A percentile compares a stretch with the other conserved stretches of the same genome.
These are phyloP conservation scores for Colletotrichum endophyticum DNA, from an alignment of 2,329 filamentous ascomycete species.

Conservation along the genomic window DNA sequence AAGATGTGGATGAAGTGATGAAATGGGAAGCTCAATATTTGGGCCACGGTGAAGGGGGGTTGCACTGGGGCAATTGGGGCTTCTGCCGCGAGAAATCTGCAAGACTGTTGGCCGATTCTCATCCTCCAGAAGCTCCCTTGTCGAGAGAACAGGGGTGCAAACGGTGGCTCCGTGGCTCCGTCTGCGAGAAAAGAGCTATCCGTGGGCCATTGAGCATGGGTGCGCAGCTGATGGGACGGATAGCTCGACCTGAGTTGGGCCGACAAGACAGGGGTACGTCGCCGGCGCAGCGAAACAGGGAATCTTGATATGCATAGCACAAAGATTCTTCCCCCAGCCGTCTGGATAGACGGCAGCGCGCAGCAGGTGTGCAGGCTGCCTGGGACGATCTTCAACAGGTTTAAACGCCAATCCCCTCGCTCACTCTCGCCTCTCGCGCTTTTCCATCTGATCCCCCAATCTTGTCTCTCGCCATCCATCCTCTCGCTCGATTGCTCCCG, in stretches of 20 bases:
- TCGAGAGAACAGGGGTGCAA: not conserved
- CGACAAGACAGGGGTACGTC: conserved; percentile 13
- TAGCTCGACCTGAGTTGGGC: conserved; percentile 11
- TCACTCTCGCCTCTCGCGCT: not conserved
- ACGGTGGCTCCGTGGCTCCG: conserved; percentile 12
- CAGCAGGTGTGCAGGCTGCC: conserved; percentile 5
- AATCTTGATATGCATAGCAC: conserved; percentile 19
- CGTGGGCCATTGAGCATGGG: not conserved
- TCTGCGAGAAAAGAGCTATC: not conserved
- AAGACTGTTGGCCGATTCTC: not conserved
- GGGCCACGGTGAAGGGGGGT: not conserved
- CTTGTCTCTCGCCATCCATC: conserved; percentile 12
- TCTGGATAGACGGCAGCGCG: not conserved
- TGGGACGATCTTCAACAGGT: conserved; percentile 20
- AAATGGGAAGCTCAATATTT: conserved; percentile 4
- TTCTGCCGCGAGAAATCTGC: not conserved
- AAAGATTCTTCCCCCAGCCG: conserved; percentile 17
- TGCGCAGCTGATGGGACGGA: not conserved
- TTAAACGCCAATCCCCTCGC: conserved; percentile 21
- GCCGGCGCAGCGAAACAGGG: conserved; percentile 19
- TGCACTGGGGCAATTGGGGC: not conserved
- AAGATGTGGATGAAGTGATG: conserved; percentile 12
- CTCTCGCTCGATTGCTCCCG: not conserved
- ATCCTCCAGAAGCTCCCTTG: not conserved
- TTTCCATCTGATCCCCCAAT: not conserved